These are phyloP conservation scores for Erythrobasidium yunnanense DNA, from an alignment of 768 basidiomycete genomes.

Conservation along the genomic window DNA sequence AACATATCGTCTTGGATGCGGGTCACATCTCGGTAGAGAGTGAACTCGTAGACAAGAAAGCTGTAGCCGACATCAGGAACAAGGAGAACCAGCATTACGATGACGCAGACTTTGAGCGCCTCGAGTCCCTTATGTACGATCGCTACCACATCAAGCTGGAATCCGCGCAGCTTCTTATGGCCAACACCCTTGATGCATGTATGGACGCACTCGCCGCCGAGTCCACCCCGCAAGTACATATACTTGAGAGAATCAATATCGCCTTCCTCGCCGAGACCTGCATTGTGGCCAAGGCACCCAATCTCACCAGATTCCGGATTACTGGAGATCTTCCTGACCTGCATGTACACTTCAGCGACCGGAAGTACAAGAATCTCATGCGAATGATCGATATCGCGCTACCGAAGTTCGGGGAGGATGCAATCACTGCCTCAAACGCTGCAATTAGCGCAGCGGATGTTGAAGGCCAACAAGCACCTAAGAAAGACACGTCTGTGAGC, in stretches of 20 bases:
- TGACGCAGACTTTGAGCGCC: slow-evolving; percentile 70
- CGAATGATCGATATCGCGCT: slow-evolving; percentile 80
- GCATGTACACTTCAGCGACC: slow-evolving; percentile 78
- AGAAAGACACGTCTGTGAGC: slow-evolving; percentile 36
- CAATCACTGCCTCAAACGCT: slow-evolving; percentile 11
- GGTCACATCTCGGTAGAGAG: slow-evolving; percentile 85
- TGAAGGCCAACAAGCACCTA: slow-evolving; percentile 39
- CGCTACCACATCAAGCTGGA: slow-evolving; percentile 68
- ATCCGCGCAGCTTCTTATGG: slow-evolving; percentile 86
- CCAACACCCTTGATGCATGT: slow-evolving; percentile 68
- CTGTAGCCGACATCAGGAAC: slow-evolving; percentile 61
- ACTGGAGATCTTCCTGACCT: slow-evolving; percentile 76
- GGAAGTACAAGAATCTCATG: slow-evolving; percentile 85
- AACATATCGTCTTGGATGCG: slow-evolving; percentile 82
- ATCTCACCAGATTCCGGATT: slow-evolving; percentile 76
- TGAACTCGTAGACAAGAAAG: slow-evolving; percentile 71
- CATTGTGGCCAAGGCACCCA: slow-evolving; percentile 72
- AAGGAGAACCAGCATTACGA: slow-evolving; percentile 75
- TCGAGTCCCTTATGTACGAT: slow-evolving; percentile 94
- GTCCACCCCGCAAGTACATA: slow-evolving; percentile 47
- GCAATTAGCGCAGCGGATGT: slow-evolving; percentile 13
- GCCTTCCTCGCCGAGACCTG: slow-evolving; percentile 81
- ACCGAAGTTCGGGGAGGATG: slow-evolving; percentile 59
- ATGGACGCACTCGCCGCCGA: slow-evolving; percentile 61
- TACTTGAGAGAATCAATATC: slow-evolving; percentile 84